These are phyloP conservation scores for Aspergillus sp. DNA, from an alignment of 2,329 filamentous ascomycete genomes.

Conservation along the genomic window DNA sequence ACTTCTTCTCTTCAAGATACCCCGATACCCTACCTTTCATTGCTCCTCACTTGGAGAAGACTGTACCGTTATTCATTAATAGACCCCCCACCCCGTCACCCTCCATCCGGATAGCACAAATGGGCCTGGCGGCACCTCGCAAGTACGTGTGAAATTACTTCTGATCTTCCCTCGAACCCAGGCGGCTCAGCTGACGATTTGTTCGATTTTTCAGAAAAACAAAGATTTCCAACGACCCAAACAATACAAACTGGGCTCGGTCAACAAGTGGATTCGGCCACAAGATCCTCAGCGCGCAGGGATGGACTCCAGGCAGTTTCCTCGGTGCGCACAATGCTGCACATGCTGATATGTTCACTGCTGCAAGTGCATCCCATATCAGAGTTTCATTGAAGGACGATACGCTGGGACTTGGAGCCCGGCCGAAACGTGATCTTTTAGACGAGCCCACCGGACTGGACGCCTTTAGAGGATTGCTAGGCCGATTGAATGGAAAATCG, in stretches of 20 bases:
- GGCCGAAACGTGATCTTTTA: constrained; percentile 64
- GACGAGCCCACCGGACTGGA: constrained; percentile 79
- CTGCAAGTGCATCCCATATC: constrained; percentile 81
- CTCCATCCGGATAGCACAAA: constrained; percentile 32
- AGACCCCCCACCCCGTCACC: no score
- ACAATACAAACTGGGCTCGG: constrained; percentile 90
- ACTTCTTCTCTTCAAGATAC: not conserved
- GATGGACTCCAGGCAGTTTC: constrained; percentile 83
- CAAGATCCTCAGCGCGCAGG: constrained; percentile 81
- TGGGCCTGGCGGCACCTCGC: constrained; percentile 69
- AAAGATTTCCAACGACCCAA: constrained; percentile 87
- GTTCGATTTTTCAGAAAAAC: constrained; percentile 46
- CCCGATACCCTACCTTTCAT: not conserved
- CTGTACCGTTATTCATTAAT: not conserved
- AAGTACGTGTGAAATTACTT: constrained; percentile 53
- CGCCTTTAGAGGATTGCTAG: constrained; percentile 81
- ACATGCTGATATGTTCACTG: constrained; percentile 74
- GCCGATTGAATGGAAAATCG: constrained; percentile 83
- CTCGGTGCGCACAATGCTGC: constrained; percentile 75
- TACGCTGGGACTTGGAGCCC: constrained; percentile 83
- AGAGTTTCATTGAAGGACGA: constrained; percentile 85
- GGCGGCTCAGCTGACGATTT: not conserved
- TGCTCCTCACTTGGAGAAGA: not conserved
- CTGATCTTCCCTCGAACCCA: not conserved
- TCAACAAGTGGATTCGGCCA: constrained; percentile 83